Conservation (phyloP, 2,329 filamentous ascomycete genomes). For the Salinomyces thailandicus region DNA sequence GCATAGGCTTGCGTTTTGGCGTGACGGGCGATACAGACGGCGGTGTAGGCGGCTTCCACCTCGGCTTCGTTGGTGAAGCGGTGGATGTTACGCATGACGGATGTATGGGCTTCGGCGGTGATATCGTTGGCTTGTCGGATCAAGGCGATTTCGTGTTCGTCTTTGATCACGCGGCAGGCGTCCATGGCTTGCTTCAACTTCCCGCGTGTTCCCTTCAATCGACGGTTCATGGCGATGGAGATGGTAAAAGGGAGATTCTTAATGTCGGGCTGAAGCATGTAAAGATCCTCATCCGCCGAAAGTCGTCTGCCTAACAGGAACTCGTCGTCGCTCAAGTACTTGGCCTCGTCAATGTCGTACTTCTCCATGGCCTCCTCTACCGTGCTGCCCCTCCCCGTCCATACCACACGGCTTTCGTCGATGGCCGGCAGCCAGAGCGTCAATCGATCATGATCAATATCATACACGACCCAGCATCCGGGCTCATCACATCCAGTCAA, state of each 20-base stretch:
- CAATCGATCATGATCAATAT: constrained; percentile 60
- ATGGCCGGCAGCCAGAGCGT: constrained; percentile 87
- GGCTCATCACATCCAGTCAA: constrained; percentile 74
- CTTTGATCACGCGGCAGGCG: constrained; percentile 69
- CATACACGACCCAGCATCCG: constrained; percentile 72
- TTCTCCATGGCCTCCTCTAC: constrained; percentile 60
- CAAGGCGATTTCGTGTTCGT: constrained; percentile 71
- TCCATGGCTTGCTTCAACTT: constrained; percentile 64
- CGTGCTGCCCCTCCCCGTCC: constrained; percentile 78
- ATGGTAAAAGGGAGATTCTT: neutral
- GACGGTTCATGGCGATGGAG: neutral
- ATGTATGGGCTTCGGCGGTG: constrained; percentile 64
- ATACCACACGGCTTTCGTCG: constrained; percentile 82
- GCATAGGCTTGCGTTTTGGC: constrained; percentile 74
- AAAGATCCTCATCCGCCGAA: neutral
- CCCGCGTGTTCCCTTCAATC: constrained; percentile 28
- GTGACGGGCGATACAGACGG: constrained; percentile 60
- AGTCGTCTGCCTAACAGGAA: neutral
- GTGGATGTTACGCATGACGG: constrained; percentile 55
- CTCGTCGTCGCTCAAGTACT: constrained; percentile 27
- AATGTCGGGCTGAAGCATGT: neutral
- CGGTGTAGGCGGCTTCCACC: constrained; percentile 67
- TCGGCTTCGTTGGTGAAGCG: constrained; percentile 66
- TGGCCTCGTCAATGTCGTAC: constrained; percentile 72
- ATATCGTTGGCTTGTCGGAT: constrained; percentile 73